Evolutionary conservation across 352 stramenopile species (phyloP), one percentile per base, ranked within the genome.

Genomic region (Pythium phragmiticola): DNA sequence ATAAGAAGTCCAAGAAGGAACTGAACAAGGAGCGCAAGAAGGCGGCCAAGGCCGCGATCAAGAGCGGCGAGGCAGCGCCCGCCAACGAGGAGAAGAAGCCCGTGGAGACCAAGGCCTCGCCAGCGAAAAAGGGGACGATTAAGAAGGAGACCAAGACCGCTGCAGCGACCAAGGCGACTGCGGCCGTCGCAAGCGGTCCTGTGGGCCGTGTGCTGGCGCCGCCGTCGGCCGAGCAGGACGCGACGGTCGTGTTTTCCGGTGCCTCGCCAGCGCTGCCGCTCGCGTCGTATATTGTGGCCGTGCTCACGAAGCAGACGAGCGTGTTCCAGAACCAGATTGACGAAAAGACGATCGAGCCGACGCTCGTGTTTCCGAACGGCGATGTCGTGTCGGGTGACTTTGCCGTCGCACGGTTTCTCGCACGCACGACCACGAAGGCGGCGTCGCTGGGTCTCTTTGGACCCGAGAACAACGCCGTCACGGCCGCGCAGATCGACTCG

Each of bases 11-110:
- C 63, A 94, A 94, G 76, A 94, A 94, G 75, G 81, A 94, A 70
- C 74, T 94, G 14, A 94, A 92, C 75, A 94, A 94, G 73, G 85
- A 94, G 73, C 78, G 77, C 60, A 94, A 94, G 80, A 94, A 94
- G 68, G 83, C 80, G 16, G 75, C 88, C 52, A 94, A 94, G 65
- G 69, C 76, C 7, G 78, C 81, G n/a, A 39, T 87, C 41, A 94
- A 94, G 77, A 60, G 68, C 45, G 78, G 78, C 36, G 77, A 69
- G 9, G 61, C 37, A 3, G 50, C 66, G 30, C 36, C 53, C 23
- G 37, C 68, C 7, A 63, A 49, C 12, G 39, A 52, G 28, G 34
- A 41, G 14, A 51, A 57, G 48, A 65, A 51, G 57, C 12, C 33
- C 4, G 21, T 21, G n/a, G 49, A 17, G 30, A 37, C 48, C 28